Evolutionary conservation across 176 grass and related monocot species (phyloP).

Genomic region (Saccharum spontaneum): DNA sequence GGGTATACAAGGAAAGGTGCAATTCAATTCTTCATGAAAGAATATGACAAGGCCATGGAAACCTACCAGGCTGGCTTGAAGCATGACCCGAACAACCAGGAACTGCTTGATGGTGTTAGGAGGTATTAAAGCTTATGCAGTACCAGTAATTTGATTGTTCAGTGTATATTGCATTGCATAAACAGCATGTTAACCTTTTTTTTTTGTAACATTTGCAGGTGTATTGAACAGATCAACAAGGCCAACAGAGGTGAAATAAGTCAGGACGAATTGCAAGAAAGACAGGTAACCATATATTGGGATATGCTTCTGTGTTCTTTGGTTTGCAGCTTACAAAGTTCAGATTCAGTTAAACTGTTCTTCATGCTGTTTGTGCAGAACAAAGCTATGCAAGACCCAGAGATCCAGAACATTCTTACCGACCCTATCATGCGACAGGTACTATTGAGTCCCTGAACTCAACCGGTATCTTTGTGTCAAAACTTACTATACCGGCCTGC

Average conservation of each 20-base stretch:
- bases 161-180: background rate
- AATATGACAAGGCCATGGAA: slow-evolving; percentile 90
- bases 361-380: slow-evolving; percentile 50
- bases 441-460: background rate
- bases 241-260: slow-evolving; percentile 89
- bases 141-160: background rate
- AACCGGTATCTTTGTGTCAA: background rate
- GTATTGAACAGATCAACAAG: slow-evolving; percentile 93
- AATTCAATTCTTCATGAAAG: slow-evolving; percentile 99
- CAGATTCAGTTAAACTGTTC: slow-evolving; percentile 13
- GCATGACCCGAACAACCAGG: slow-evolving; percentile 82
- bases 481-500: background rate
- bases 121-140: slow-evolving; percentile 45
- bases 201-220: slow-evolving; percentile 42
- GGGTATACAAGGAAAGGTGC: slow-evolving; percentile 97
- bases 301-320: background rate
- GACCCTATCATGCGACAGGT: slow-evolving; percentile 99
- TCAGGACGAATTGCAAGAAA: slow-evolving; percentile 91
- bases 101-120: slow-evolving; percentile 77
- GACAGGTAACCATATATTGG: slow-evolving; percentile 60
- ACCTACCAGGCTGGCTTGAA: slow-evolving; percentile 98
- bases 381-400: slow-evolving; percentile 95
- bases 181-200: background rate
- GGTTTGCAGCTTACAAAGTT: background rate
- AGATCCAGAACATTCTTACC: slow-evolving; percentile 88